phyloP scores from a whole-genome alignment of 2,329 filamentous ascomycete species.

The Beauveria caledonica region DNA sequence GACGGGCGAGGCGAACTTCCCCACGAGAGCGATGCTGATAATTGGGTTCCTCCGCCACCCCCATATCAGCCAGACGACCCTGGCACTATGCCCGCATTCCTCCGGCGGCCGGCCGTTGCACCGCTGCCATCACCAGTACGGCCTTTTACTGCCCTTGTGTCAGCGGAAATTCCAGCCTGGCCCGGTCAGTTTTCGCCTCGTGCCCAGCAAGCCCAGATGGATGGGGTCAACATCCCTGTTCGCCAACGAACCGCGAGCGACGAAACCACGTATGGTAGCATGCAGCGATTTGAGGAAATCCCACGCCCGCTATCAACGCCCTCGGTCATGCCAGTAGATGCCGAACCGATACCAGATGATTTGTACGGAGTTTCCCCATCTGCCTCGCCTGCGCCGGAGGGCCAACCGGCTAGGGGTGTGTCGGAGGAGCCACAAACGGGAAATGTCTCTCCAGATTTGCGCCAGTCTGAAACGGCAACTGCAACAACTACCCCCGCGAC shows the following conservation, averaged over 20 bases:
- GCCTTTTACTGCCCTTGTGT: constrained; percentile 12
- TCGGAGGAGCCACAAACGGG: neutral
- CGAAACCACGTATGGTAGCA: constrained; percentile 21
- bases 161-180: constrained; percentile 6
- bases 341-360: constrained; percentile 26
- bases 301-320: constrained; percentile 26
- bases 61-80: constrained; percentile 64
- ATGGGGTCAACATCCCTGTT: constrained; percentile 9
- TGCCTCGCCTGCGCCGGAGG: constrained; percentile 26
- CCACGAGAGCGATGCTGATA: constrained; percentile 80
- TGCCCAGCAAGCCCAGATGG: neutral
- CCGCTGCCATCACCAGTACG: constrained; percentile 23
- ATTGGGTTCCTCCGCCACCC: constrained; percentile 80
- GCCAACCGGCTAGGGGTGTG: neutral
- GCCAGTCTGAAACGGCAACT: neutral
- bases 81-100: constrained; percentile 45
- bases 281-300: constrained; percentile 18
- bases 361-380: constrained; percentile 42
- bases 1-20: constrained; percentile 65
- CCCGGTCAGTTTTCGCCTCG: constrained; percentile 10
- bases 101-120: constrained; percentile 40
- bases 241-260: constrained; percentile 30
- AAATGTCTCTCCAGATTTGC: neutral
- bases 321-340: constrained; percentile 9
- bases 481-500: neutral